Evolutionary conservation across 192 early-diverging fungal species (phyloP), one percentile per base, ranked within the genome.

Genomic region (Bifiguratus adelaidae): DNA sequence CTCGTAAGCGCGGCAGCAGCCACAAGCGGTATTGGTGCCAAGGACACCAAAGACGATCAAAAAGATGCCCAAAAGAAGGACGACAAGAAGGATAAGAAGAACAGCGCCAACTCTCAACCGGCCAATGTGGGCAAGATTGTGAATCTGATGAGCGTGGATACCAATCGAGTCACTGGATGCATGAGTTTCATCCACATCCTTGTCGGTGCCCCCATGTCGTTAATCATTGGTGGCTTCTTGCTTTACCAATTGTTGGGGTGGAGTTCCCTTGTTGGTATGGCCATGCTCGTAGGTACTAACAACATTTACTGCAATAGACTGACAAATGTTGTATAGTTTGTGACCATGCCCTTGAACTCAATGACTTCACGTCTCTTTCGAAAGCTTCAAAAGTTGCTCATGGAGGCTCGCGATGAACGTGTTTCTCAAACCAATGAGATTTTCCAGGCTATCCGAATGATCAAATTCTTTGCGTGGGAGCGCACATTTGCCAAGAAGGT

Each of bases 401-500:
- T 73, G 71, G 61, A 77, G 16, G 60, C 79, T 11, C 57, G 70
- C 27, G 92, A 96, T 67, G 72, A 81, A 43, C 77, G 92, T 26
- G 71, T 93, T 27, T 1, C 22, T 5, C 44, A 16, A 50, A 68
- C 77, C 36, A 82, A 74, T 24, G 79, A 86, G 55, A 52, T 77
- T 24, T 60, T 89, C 21, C 81, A 88, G 63, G 88, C 86, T 33
- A 92, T 97, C 33, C 81, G 88, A n/a, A 81, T 89, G 43, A 81
- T 97, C 57, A 97, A 97, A 55, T 71, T 93, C 37, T 83, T 84
- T 65, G 80, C 80, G 9, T 89, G 87, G 87, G 77, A 87, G 45
- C 27, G 67, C 58, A 60, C 60, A 3, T 85, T 92, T 53, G 53
- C 78, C 20, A 55, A 74, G 6, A 65, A 74, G 20, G 71, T 94